Percentiles rank a stretch among this genome's conserved stretches.
Evolutionary conservation across 345 rosid genomes (phyloP).

Genomic region (Melaleuca quinquenervia): DNA sequence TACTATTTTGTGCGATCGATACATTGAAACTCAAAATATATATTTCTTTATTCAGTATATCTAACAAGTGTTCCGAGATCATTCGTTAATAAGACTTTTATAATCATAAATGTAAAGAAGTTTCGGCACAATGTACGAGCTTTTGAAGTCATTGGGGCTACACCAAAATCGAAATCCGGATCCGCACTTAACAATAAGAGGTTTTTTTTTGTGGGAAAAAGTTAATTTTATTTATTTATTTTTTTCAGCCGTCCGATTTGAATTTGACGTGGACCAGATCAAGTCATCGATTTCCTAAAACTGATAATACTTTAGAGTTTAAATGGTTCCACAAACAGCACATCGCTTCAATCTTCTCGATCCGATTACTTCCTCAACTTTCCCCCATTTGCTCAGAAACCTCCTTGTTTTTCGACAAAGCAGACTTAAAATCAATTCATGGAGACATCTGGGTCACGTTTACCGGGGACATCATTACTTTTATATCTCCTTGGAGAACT

Average conservation of each 20-base stretch:
- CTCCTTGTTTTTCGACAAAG: not conserved
- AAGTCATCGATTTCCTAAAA: no score
- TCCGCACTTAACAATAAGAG: no score
- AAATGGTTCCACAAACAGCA: not conserved
- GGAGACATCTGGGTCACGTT: not conserved
- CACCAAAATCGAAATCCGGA: no score
- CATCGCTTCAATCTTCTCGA: not conserved
- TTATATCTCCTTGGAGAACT: not conserved
- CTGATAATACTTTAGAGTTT: not conserved
- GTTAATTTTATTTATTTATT: no score
- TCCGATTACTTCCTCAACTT: not conserved
- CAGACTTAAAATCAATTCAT: not conserved
- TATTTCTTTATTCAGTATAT: not conserved
- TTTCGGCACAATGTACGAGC: not conserved
- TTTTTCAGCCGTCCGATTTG: no score
- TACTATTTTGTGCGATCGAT: rapidly evolving
- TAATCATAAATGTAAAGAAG: not conserved
- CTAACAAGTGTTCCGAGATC: not conserved
- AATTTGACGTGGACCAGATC: no score
- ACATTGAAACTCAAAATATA: not conserved
- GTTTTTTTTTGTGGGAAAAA: no score
- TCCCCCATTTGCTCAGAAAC: not conserved
- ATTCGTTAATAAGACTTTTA: not conserved
- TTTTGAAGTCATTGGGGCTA: not conserved
- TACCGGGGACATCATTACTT: not conserved